Base-by-base conservation (phyloP, 2,329 filamentous ascomycete genomes). In the Neofusicoccum cordaticola region DNA sequence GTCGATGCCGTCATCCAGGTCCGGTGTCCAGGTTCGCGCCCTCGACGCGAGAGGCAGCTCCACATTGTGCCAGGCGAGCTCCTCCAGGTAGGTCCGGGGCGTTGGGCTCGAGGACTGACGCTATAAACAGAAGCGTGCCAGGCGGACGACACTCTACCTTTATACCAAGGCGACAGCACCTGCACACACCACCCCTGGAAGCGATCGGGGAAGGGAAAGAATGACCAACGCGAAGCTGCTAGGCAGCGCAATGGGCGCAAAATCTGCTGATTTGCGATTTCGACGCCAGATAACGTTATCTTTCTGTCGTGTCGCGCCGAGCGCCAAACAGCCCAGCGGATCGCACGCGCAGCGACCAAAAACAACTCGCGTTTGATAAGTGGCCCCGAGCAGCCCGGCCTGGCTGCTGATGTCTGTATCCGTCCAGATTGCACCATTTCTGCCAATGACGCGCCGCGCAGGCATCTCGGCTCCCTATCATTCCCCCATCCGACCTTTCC, bases 221-320 rank as follows among this genome's bases (percentile, higher is more conserved):
- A 34, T 60, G 56, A 37, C 56, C 56, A 60, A 47, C 41, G 56
- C 56, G 37, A 47, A 13, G 22, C 41, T 58, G 39, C 53, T 58
- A 45, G 27, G 42, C 56, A 35, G 56, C 56, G 56, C 56, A 19
- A 37, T 34, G 27, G 42, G 56, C 56, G 56, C 42, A 60, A 37
- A 45, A 27, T 44, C 56, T 31, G 56, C 56, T 60, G 56, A 60
- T 60, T 60, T 60, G 56, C 56, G 56, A 60, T 60, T 60, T 47
- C 56, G 8, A 60, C n/a, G 27, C 41, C 56, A 57, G 56, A 60
- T 60, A 60, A 60, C 56, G 56, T 60, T 60, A 60, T 60, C 56
- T 57, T 31, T 60, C 41, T 37, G 27, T 60, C 56, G 56, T 31
- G 27, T 31, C 56, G 42, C 56, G 42, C 56, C 56, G 56, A 47